Conservation (phyloP, 2,329 filamentous ascomycete species). For the Pseudocercospora vitis region DNA sequence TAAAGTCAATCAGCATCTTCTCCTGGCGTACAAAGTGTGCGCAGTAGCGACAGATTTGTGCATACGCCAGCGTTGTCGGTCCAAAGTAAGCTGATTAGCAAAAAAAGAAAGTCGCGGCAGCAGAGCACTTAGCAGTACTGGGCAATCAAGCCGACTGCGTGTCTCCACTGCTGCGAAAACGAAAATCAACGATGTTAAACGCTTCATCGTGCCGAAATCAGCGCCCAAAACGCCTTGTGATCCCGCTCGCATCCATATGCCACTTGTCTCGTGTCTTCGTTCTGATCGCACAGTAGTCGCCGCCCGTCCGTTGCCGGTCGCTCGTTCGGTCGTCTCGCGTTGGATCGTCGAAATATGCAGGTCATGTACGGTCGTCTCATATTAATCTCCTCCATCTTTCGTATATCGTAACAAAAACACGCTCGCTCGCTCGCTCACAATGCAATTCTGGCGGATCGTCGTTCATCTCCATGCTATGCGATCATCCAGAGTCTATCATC, state of each 20-base stretch:
- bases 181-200: neutral
- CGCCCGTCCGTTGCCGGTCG: neutral
- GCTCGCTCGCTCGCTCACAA: neutral
- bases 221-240: neutral
- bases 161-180: neutral
- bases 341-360: constrained; percentile 5
- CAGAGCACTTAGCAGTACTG: neutral
- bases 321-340: neutral
- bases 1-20: neutral
- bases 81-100: neutral
- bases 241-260: neutral
- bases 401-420: constrained; percentile 8
- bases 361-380: constrained; percentile 1
- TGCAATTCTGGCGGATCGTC: neutral
- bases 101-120: neutral
- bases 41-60: constrained; percentile 8
- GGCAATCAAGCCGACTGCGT: neutral
- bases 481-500: constrained; percentile 5
- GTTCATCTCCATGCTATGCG: constrained; percentile 5
- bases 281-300: neutral
- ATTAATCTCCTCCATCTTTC: neutral
- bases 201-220: neutral
- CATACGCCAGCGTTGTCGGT: neutral
- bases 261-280: constrained; percentile 2
- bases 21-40: neutral